These are phyloP conservation scores for Spathaspora boniae DNA, from an alignment of 805 yeast species.

Conservation along the genomic window DNA sequence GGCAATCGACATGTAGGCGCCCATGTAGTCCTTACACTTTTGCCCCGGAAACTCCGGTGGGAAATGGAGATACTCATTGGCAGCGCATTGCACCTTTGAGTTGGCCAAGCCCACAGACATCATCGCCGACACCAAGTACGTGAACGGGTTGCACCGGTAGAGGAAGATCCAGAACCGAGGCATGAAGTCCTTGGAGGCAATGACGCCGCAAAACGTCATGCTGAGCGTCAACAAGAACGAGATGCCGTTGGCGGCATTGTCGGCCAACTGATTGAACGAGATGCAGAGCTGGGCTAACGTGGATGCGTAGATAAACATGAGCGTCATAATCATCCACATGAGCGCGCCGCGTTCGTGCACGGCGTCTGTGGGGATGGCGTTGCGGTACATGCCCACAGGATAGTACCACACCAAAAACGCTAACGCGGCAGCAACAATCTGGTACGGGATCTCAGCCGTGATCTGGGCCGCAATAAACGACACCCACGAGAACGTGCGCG, in stretches of 20 bases:
- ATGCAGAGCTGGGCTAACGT: slow-evolving; percentile 57
- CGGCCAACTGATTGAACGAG: slow-evolving; percentile 57
- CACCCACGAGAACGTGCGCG: slow-evolving; percentile 66
- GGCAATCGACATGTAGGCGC: slow-evolving; percentile 18
- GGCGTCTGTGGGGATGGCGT: slow-evolving; percentile 15
- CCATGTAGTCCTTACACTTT: slow-evolving; percentile 28
- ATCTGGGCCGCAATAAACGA: slow-evolving; percentile 61
- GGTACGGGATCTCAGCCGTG: slow-evolving; percentile 66
- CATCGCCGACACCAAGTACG: slow-evolving; percentile 30
- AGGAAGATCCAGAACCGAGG: slow-evolving; percentile 61
- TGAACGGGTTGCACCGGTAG: slow-evolving; percentile 34
- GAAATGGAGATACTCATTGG: slow-evolving; percentile 20
- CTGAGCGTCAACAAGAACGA: slow-evolving; percentile 57
- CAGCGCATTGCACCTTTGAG: slow-evolving; percentile 21
- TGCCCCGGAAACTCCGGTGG: slow-evolving; percentile 16
- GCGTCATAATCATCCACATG: slow-evolving; percentile 40
- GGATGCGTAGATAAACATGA: slow-evolving; percentile 51
- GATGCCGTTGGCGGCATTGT: slow-evolving; percentile 62
- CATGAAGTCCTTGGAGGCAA: slow-evolving; percentile 48
- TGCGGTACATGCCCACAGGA: slow-evolving; percentile 28
- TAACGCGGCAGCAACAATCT: slow-evolving; percentile 56
- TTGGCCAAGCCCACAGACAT: slow-evolving; percentile 28
- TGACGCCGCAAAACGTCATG: slow-evolving; percentile 75
- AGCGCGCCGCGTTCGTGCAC: slow-evolving; percentile 55
- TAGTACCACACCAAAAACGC: slow-evolving; percentile 58